phyloP scores from a whole-genome alignment of 441 rosid genomes.

The Jatropha podagrica region DNA sequence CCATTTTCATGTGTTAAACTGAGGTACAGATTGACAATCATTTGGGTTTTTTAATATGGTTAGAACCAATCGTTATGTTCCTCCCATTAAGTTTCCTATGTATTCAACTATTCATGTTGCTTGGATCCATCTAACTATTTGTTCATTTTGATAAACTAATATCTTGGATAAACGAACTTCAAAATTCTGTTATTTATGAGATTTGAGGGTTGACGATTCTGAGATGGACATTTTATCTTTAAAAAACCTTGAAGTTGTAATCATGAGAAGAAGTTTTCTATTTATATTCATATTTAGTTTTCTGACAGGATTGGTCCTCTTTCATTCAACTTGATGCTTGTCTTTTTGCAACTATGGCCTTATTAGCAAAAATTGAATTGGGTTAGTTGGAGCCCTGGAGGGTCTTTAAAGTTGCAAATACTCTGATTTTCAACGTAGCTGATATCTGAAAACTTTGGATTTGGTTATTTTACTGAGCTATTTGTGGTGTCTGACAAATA shows the following conservation, averaged over 20 bases:
- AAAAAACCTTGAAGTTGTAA: background rate
- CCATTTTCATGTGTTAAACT: background rate
- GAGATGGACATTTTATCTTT: background rate
- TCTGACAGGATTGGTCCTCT: background rate
- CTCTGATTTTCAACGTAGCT: background rate
- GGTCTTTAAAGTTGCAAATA: background rate
- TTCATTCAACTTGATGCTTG: background rate
- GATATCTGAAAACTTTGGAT: background rate
- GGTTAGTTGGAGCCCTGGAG: background rate
- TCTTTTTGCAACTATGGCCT: background rate
- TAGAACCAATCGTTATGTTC: background rate
- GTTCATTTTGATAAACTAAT: background rate
- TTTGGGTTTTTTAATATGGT: background rate
- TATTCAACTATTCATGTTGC: background rate
- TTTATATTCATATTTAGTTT: background rate
- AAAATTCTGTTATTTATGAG: background rate
- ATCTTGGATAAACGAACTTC: background rate
- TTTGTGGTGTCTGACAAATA: background rate
- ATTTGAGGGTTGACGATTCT: background rate
- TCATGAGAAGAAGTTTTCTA: constrained; percentile 3
- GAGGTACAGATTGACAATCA: background rate
- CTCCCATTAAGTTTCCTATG: too few relatives aligned
- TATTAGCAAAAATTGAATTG: background rate
- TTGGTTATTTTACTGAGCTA: background rate
- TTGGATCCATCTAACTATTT: background rate